These are phyloP conservation scores for Rubroboletus pulcherrimus DNA, from an alignment of 768 basidiomycete species.

Conservation along the genomic window DNA sequence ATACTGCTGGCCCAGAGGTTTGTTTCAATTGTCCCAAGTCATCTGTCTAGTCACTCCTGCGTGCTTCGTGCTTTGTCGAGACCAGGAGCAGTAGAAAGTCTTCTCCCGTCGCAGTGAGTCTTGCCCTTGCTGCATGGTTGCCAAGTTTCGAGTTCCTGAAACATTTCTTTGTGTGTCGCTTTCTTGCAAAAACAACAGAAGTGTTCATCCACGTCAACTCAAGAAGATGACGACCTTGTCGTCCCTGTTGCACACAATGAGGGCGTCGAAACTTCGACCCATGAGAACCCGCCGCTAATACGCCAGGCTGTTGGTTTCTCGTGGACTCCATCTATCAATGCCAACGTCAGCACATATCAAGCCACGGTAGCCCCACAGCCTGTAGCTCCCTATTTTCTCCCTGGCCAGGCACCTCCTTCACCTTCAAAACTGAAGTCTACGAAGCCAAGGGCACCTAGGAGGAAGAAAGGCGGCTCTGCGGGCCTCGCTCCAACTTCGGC, in stretches of 20 bases:
- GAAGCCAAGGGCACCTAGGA: constrained; percentile 25
- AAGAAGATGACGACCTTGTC: constrained; percentile 46
- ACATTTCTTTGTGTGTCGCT: background rate
- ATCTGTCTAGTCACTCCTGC: constrained; percentile 2
- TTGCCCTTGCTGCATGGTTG: background rate
- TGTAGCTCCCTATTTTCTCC: constrained; percentile 40
- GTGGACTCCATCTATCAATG: constrained; percentile 28
- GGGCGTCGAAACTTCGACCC: constrained; percentile 43
- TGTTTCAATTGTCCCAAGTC: constrained; percentile 1
- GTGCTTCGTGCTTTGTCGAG: constrained; percentile 9
- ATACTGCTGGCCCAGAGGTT: constrained; percentile 63
- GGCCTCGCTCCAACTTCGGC: constrained; percentile 32
- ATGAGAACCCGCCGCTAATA: constrained; percentile 46
- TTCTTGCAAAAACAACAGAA: constrained; percentile 36
- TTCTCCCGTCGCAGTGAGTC: constrained; percentile 45
- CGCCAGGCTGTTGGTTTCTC: constrained; percentile 58
- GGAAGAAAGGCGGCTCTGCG: constrained; percentile 34
- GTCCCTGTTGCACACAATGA: constrained; percentile 39
- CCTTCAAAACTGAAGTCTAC: constrained; percentile 25
- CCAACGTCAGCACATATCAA: constrained; percentile 31
- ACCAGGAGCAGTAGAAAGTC: constrained; percentile 56
- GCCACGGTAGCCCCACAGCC: constrained; percentile 23
- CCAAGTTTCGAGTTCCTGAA: background rate
- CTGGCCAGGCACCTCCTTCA: constrained; percentile 43
- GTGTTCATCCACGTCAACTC: constrained; percentile 50